Percentiles rank a stretch among this genome's conserved stretches.
Conservation (phyloP, 441 rosid genomes). For the Mallotus repandus region DNA sequence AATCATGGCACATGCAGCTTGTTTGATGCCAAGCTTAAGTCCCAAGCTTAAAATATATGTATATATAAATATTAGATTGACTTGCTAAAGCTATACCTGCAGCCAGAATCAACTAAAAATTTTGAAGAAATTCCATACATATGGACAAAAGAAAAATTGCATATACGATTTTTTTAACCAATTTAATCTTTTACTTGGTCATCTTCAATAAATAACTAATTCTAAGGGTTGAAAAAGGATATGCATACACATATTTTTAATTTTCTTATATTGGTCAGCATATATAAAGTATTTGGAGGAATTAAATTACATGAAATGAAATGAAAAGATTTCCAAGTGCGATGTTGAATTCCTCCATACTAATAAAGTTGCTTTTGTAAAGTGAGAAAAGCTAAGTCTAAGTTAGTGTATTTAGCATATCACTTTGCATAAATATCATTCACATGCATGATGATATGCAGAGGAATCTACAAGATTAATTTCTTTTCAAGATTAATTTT, state of each 20-base stretch:
- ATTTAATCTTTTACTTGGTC: too few species aligned
- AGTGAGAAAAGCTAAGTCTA: background rate
- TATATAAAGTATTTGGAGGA: background rate
- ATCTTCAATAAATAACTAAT: too few species aligned
- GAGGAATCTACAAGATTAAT: constrained; percentile 8
- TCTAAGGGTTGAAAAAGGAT: too few species aligned
- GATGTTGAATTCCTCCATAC: constrained; percentile 2
- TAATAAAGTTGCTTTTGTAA: constrained; percentile 25
- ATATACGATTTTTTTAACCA: background rate
- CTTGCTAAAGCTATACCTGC: constrained; percentile 9
- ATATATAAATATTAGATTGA: background rate
- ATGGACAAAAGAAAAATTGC: constrained; percentile 20
- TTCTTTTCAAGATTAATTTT: background rate
- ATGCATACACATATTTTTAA: too few species aligned
- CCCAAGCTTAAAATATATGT: constrained; percentile 25
- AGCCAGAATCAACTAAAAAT: background rate
- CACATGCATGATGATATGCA: background rate
- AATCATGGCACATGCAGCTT: constrained; percentile 19
- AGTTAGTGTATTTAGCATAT: constrained; percentile 10
- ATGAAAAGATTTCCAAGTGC: background rate
- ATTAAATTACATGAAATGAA: background rate
- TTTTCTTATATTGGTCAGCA: background rate
- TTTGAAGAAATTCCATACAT: constrained; percentile 9
- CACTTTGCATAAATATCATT: constrained; percentile 1
- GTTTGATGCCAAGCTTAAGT: constrained; percentile 36